Percentiles rank a stretch among this genome's conserved stretches.
These are phyloP conservation scores for Chrysophaeum taylorii DNA, from an alignment of 352 stramenopile species.

Conservation along the genomic window DNA sequence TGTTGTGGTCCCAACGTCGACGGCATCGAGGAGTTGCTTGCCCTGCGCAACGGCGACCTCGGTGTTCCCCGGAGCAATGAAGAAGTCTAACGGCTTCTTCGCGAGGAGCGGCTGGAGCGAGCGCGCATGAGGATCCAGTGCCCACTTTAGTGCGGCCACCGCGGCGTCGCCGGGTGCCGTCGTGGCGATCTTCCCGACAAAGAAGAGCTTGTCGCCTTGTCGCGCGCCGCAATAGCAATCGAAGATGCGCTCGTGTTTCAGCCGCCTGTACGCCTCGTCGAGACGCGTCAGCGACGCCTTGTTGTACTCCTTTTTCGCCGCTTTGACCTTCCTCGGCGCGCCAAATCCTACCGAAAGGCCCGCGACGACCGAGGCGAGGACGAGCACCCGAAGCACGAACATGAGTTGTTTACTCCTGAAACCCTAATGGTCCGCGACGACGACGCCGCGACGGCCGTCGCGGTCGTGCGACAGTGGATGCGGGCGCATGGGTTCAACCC, in stretches of 20 bases:
- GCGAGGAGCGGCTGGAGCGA: background rate
- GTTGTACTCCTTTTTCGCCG: background rate
- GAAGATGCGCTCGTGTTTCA: background rate
- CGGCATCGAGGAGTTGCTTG: background rate
- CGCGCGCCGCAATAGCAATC: background rate
- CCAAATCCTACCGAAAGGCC: too few species aligned
- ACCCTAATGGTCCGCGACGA: too few species aligned
- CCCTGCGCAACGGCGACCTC: slow-evolving; percentile 1
- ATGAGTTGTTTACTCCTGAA: too few species aligned
- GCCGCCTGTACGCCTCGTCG: background rate
- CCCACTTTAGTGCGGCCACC: background rate
- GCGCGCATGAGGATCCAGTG: background rate
- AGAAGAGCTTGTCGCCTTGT: background rate
- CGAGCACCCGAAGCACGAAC: too few species aligned
- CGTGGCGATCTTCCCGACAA: background rate
- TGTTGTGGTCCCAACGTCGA: background rate
- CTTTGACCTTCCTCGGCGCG: background rate
- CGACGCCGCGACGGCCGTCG: too few species aligned
- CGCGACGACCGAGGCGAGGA: too few species aligned
- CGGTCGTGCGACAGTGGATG: too few species aligned
- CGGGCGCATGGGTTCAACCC: too few species aligned
- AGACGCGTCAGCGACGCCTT: background rate
- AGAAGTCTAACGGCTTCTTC: background rate
- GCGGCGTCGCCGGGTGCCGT: background rate
- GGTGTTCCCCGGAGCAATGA: background rate